Base-by-base conservation (phyloP, 495 filamentous ascomycete species). In the Peziza echinospora region DNA sequence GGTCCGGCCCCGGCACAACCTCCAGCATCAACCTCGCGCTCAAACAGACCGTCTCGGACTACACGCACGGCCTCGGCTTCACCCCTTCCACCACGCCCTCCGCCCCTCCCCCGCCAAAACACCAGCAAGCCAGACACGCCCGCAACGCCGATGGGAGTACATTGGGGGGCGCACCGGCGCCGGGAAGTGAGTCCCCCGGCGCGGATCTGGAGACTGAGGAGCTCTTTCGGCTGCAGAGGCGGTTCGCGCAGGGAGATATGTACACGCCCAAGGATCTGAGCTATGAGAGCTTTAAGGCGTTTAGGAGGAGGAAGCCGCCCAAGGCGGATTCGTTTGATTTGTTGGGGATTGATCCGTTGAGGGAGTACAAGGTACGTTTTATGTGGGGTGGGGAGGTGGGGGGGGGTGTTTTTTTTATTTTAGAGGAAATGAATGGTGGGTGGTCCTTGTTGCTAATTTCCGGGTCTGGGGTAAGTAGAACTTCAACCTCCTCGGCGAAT, bases 181-280 rank as follows among this genome's bases (percentile, higher is more conserved):
- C n/a, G n/a, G n/a, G n/a, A n/a, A n/a, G n/a, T n/a, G n/a, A n/a
- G n/a, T n/a, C 3, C 30, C 3, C 30, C 30, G 13, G 13, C 30
- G 19, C 30, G 3, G 30, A 37, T 17, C 3, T 11, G 13, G 30
- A 37, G 13, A 37, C 19, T 2, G 30, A 37, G 6, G 30, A 37
- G 2, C 30, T 37, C 30, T 37, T 13, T 17, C 30, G 30, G 13
- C 13, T 11, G 13, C 30, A 37, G 30, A 11, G 41, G 4, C 21
- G 41, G 4, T 43, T 43, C 21, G 10, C n/a, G n/a, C 41, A 43
- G n/a, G 89, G 89, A 57, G 85, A 93, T 60, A 67, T 91, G 41
- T 94, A 94, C 62, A 71, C 85, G 34, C 91, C 91, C 34, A 80
- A 84, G 60, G 89, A 97, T 67, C 63, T 97, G 45, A 77, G 71